A percentile compares a stretch with the other conserved stretches of the same genome.
Conservation (phyloP, 331 rosid genomes). For the Saraca asoca region DNA sequence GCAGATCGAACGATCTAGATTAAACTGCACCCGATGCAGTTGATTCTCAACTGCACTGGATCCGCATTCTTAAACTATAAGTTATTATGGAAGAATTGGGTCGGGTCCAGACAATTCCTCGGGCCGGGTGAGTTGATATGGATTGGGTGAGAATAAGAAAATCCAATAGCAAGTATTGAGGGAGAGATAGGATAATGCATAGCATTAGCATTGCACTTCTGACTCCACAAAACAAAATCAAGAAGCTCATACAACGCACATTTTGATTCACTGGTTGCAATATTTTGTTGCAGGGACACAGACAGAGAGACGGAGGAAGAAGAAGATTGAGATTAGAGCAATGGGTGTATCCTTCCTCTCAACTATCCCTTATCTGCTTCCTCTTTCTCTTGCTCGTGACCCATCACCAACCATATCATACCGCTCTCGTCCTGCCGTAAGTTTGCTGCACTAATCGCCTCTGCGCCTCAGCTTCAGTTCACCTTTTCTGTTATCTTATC, state of each 20-base stretch:
- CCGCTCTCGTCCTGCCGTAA: slow-evolving; percentile 53
- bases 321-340: not conserved
- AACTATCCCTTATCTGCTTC: slow-evolving; percentile 51
- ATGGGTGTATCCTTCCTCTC: slow-evolving; percentile 88
- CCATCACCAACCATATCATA: slow-evolving; percentile 42
- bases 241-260: not conserved
- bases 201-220: slow-evolving; percentile 24
- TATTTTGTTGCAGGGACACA: too few species aligned
- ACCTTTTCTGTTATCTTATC: not conserved
- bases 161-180: slow-evolving; percentile 30
- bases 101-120: too few species aligned
- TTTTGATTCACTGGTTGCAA: too few species aligned
- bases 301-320: slow-evolving; percentile 18
- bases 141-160: slow-evolving; percentile 38
- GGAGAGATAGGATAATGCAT: slow-evolving; percentile 55
- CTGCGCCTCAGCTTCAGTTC: not conserved
- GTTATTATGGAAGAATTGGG: too few species aligned
- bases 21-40: too few species aligned
- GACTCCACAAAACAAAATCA: slow-evolving; percentile 23
- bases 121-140: not conserved
- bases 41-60: too few species aligned
- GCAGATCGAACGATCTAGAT: too few species aligned
- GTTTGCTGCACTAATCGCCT: slow-evolving; percentile 27
- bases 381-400: slow-evolving; percentile 49
- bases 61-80: too few species aligned